phyloP scores from a whole-genome alignment of 2,329 filamentous ascomycete genomes.

The Sporothrix phasma region DNA sequence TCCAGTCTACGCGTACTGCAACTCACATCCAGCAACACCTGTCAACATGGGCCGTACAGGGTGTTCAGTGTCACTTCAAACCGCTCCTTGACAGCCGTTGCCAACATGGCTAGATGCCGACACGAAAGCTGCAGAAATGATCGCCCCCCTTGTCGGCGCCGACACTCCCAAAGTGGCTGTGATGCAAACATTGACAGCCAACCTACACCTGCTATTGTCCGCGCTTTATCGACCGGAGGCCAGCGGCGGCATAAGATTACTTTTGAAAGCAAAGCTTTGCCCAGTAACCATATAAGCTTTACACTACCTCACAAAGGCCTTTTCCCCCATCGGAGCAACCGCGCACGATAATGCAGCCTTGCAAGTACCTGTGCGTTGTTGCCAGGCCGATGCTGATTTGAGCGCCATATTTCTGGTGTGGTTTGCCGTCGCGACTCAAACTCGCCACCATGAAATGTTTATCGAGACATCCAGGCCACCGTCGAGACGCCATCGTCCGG shows the following conservation, averaged over 20 bases:
- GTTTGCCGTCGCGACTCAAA: conserved; percentile 78
- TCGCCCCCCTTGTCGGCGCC: conserved; percentile 67
- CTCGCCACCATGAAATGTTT: conserved; percentile 59
- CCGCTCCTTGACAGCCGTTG: conserved; percentile 56
- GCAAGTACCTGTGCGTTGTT: background rate
- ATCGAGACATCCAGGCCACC: conserved; percentile 57
- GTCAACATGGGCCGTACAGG: conserved; percentile 74
- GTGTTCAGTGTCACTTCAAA: conserved; percentile 75
- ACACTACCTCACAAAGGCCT: background rate
- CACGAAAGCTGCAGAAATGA: conserved; percentile 59
- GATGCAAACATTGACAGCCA: conserved; percentile 79
- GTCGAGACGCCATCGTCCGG: conserved; percentile 49
- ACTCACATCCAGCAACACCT: conserved; percentile 63
- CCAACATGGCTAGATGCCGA: conserved; percentile 71
- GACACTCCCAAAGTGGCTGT: conserved; percentile 64
- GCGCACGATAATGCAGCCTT: background rate
- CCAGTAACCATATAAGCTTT: conserved; percentile 57
- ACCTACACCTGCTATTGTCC: conserved; percentile 72
- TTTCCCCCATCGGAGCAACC: background rate
- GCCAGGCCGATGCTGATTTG: background rate
- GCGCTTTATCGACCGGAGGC: conserved; percentile 67
- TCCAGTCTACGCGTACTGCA: conserved; percentile 64
- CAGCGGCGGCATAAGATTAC: conserved; percentile 62
- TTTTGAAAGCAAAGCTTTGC: conserved; percentile 80
- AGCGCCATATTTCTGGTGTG: conserved; percentile 26